Evolutionary conservation across 192 early-diverging fungal genomes (phyloP).

Genomic region (Podila verticillata): DNA sequence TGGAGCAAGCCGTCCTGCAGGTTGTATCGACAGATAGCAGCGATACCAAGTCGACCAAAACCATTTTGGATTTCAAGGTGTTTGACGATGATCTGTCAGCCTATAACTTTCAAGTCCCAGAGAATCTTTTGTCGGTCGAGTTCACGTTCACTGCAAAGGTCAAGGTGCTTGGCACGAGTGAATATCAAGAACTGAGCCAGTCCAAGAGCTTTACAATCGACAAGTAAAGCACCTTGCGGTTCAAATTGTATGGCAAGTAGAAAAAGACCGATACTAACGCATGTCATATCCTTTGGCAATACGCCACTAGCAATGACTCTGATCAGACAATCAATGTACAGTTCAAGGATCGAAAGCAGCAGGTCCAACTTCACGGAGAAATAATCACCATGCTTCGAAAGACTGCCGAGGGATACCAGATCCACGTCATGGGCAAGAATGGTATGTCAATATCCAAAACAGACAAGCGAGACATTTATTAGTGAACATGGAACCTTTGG

Average conservation of each 20-base stretch:
- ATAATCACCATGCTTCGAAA: slow-evolving; percentile 23
- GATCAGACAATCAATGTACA: too few species aligned
- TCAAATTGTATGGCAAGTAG: too few species aligned
- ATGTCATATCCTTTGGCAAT: too few species aligned
- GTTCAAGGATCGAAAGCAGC: not conserved
- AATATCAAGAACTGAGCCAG: not conserved
- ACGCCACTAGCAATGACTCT: too few species aligned
- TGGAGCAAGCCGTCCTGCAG: slow-evolving; percentile 51
- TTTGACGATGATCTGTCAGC: slow-evolving; percentile 23
- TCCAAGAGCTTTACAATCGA: not conserved
- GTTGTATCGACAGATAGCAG: slow-evolving; percentile 15
- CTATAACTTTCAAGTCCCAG: slow-evolving; percentile 49
- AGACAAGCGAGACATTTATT: too few species aligned
- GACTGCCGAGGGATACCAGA: slow-evolving; percentile 22
- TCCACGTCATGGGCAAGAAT: slow-evolving; percentile 55
- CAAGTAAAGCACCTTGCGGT: slow-evolving; percentile 1
- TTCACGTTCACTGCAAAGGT: slow-evolving; percentile 42
- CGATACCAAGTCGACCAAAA: slow-evolving; percentile 17
- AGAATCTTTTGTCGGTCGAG: slow-evolving; percentile 9
- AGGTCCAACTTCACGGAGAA: slow-evolving; percentile 31
- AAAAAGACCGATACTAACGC: too few species aligned
- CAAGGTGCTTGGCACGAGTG: slow-evolving; percentile 32
- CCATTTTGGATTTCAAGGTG: slow-evolving; percentile 17
- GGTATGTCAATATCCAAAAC: too few species aligned
- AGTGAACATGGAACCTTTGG: too few species aligned